Evolutionary conservation across 257 asterid genomes (phyloP).

Genomic region (Ocimum tenuiflorum): DNA sequence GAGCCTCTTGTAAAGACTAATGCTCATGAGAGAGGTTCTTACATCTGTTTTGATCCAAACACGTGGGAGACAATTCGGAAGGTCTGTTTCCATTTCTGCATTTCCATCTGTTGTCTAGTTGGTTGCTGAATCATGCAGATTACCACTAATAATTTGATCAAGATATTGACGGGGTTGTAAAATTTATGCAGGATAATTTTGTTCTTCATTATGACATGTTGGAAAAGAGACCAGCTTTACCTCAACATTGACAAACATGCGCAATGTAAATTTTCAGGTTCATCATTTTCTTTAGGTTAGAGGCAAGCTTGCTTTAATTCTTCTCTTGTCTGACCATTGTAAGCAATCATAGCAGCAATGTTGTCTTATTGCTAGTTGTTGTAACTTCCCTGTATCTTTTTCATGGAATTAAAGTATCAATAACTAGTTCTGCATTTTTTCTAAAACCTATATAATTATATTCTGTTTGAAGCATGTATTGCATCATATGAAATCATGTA

Average conservation of each 20-base stretch:
- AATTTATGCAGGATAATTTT: conserved; percentile 80
- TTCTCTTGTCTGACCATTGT: conserved; percentile 22
- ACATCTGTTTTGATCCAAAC: conserved; percentile 86
- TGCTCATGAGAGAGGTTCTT: conserved; percentile 79
- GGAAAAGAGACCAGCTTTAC: conserved; percentile 78
- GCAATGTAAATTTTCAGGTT: conserved; percentile 39
- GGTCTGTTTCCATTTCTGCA: conserved; percentile 35
- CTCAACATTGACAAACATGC: conserved; percentile 52
- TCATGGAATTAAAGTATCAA: conserved; percentile 20
- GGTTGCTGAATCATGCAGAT: not conserved
- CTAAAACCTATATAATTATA: not conserved
- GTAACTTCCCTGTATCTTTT: conserved; percentile 23
- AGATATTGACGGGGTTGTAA: not conserved
- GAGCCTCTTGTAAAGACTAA: conserved; percentile 82
- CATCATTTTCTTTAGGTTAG: conserved; percentile 29
- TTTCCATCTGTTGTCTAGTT: not conserved
- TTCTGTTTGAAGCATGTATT: not conserved
- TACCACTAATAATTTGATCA: not conserved
- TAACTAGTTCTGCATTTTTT: not conserved
- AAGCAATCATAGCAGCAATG: conserved; percentile 32
- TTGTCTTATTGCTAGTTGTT: conserved; percentile 21
- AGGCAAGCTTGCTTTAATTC: conserved; percentile 26
- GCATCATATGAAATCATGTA: not conserved
- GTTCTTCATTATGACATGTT: conserved; percentile 72
- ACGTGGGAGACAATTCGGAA: conserved; percentile 96